A percentile compares a stretch with the other conserved stretches of the same genome.
Evolutionary conservation across 1,284 basidiomycete genomes (phyloP).

Genomic region (Apiotrichum laibachii): DNA sequence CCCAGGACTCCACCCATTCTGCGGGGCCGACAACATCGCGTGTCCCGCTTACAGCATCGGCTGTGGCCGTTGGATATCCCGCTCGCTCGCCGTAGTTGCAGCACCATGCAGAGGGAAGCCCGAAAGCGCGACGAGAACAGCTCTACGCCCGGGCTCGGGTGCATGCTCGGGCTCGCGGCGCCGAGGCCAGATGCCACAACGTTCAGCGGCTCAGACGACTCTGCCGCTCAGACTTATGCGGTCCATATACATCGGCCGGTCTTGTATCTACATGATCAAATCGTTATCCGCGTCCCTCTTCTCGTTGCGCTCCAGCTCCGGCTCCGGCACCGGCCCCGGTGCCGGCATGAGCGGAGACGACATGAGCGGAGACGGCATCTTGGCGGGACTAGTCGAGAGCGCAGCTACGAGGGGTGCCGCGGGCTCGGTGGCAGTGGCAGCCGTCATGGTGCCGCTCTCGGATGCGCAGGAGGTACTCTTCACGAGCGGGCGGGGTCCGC

Average conservation of each 20-base stretch:
- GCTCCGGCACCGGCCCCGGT: not conserved
- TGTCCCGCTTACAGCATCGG: too few relatives aligned
- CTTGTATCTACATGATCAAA: not conserved
- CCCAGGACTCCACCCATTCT: too few relatives aligned
- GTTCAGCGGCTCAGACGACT: not conserved
- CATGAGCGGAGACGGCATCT: not conserved
- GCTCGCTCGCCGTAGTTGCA: too few relatives aligned
- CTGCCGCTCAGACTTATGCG: not conserved
- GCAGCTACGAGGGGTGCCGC: too few relatives aligned
- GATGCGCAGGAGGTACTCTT: not conserved
- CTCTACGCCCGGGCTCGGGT: too few relatives aligned
- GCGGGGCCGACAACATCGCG: too few relatives aligned
- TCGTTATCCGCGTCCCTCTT: conserved; percentile 1
- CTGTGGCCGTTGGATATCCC: too few relatives aligned
- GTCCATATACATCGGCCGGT: too few relatives aligned
- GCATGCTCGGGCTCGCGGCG: too few relatives aligned
- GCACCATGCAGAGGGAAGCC: too few relatives aligned
- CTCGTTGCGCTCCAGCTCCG: not conserved
- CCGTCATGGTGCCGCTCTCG: not conserved
- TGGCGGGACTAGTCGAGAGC: not conserved
- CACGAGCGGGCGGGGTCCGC: not conserved
- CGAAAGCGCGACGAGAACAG: too few relatives aligned
- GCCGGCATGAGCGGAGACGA: not conserved
- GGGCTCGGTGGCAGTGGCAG: not conserved
- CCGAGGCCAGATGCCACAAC: too few relatives aligned